A percentile compares a stretch with the other conserved stretches of the same genome.
phyloP scores from a whole-genome alignment of 2,329 filamentous ascomycete genomes.

The Fusarium sp. region DNA sequence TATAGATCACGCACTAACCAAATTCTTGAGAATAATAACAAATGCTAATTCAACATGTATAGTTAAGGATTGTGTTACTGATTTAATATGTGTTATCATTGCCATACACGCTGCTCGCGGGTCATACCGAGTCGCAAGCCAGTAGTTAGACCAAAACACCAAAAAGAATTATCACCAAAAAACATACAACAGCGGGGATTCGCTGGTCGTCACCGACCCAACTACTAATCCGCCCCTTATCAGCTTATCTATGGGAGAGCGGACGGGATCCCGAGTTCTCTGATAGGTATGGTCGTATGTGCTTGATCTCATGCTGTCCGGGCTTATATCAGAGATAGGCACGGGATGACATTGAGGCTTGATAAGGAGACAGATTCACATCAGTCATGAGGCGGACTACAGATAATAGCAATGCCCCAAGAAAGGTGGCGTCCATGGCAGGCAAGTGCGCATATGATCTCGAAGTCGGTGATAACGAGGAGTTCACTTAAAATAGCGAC shows the following conservation, averaged over 20 bases:
- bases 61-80: fast-evolving
- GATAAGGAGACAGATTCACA: no score
- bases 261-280: background rate
- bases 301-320: fast-evolving
- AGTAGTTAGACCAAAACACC: background rate
- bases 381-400: no score
- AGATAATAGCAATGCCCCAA: no score
- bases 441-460: no score
- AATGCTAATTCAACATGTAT: fast-evolving
- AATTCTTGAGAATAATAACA: fast-evolving
- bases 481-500: no score
- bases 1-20: background rate
- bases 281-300: background rate
- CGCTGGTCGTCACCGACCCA: background rate
- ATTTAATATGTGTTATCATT: background rate
- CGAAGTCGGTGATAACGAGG: no score
- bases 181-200: background rate
- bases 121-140: fast-evolving
- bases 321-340: background rate
- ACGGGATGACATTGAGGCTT: no score
- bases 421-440: no score
- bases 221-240: background rate
- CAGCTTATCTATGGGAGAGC: background rate
- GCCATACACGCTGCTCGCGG: fast-evolving
- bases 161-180: background rate